Conservation (phyloP, 1,139 yeast genomes). For the Yamadazyma diddensiae region DNA sequence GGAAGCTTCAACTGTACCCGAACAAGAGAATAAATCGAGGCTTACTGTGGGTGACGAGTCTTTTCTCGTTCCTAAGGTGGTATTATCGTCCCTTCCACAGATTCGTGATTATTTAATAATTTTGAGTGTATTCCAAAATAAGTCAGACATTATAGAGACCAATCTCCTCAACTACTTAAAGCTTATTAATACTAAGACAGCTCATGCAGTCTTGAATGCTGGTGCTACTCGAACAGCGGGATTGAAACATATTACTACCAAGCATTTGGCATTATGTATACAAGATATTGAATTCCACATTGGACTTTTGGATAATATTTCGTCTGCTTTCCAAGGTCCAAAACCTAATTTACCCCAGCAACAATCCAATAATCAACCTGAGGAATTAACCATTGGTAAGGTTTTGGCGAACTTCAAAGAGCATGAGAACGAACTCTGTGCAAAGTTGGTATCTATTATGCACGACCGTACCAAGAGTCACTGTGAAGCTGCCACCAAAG, state of each 20-base stretch:
- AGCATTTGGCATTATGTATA: slow-evolving; percentile 67
- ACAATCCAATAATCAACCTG: slow-evolving; percentile 15
- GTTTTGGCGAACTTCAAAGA: slow-evolving; percentile 44
- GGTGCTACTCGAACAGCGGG: slow-evolving; percentile 80
- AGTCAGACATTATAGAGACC: slow-evolving; percentile 29
- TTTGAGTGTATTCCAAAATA: slow-evolving; percentile 46
- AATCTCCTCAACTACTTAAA: slow-evolving; percentile 52
- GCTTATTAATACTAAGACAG: slow-evolving; percentile 52
- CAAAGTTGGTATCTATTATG: slow-evolving; percentile 68
- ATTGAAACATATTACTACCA: slow-evolving; percentile 70
- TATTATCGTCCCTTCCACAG: slow-evolving; percentile 30
- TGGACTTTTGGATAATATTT: slow-evolving; percentile 21
- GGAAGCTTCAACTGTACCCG: slow-evolving; percentile 6
- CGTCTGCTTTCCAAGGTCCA: slow-evolving; percentile 15
- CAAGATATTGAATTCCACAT: slow-evolving; percentile 50
- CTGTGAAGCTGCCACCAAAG: slow-evolving; percentile 40
- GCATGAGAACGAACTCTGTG: slow-evolving; percentile 65
- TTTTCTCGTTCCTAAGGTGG: slow-evolving; percentile 45
- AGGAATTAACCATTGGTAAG: slow-evolving; percentile 36
- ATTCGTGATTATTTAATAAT: slow-evolving; percentile 50
- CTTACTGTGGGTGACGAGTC: slow-evolving; percentile 36
- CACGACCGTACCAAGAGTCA: slow-evolving; percentile 57
- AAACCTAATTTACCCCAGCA: slow-evolving; percentile 6
- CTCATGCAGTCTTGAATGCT: slow-evolving; percentile 68
- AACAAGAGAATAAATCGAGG: slow-evolving; percentile 20